Base-by-base conservation (phyloP, 1,284 basidiomycete genomes). In the Coriolopsis trogii region DNA sequence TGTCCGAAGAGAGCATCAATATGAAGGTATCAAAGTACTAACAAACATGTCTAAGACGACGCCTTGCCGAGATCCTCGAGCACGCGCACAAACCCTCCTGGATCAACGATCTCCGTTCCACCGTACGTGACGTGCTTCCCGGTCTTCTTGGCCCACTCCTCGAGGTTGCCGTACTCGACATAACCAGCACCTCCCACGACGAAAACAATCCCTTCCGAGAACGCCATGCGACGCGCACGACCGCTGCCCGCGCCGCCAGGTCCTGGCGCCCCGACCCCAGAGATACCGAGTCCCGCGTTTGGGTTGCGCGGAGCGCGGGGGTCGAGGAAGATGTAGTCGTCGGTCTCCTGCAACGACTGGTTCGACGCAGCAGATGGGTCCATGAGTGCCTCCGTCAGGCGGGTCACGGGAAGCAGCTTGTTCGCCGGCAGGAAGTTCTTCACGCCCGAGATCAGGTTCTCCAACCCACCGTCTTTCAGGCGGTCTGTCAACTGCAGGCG, bases 351-450 rank as follows among this genome's bases (percentile, higher is more conserved):
- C 39, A 98, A 72, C 1, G 95, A 96, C 69, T 95, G 92, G 44
- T 93, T 92, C 12, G 93, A 92, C 1, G 93, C 96, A 1, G 88
- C 79, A 0, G 91, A 85, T 0, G 96, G 95, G 67, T 99, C 97
- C 94, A 99, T 98, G 20, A 99, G 77, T 4, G 96, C 95, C 63
- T 98, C 95, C 1, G 93, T 89, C 21, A 99, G 78, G 6, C 96
- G 86, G 0, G 97, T 98, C 40, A 98, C 85, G 7, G 93, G 89
- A 36, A 98, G 81, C 51, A 98, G 85, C 72, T 99, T 99, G 67
- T 94, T 93, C 0, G 92, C 89, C 0, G 97, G 97, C 12, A 99
- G 74, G 78, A 99, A 96, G 74, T 98, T 98, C 72, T 98, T 98
- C 55, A 99, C 97, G 25, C 95, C 96, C 1, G 95, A 95, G 51